Evolutionary conservation across 2,329 filamentous ascomycete genomes (phyloP).

Genomic region (Atkinsonella hypoxylon): DNA sequence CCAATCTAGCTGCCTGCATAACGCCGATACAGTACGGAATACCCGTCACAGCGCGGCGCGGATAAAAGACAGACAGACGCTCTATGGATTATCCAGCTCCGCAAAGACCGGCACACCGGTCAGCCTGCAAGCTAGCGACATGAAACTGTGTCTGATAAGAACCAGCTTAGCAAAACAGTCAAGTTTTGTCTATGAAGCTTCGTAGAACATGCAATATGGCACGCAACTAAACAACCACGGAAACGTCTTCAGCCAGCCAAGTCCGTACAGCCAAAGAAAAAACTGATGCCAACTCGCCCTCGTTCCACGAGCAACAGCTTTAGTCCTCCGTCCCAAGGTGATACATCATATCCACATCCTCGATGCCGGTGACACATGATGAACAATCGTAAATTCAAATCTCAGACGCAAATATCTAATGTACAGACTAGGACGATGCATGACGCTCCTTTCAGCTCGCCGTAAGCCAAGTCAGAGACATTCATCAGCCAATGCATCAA

Average conservation of each 20-base stretch:
- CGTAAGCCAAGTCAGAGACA: not conserved
- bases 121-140: too few species aligned
- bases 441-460: slow-evolving; percentile 2
- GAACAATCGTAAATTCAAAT: not conserved
- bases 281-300: not conserved
- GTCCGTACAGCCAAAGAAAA: not conserved
- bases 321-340: not conserved
- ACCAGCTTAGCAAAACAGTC: too few species aligned
- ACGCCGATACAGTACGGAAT: too few species aligned
- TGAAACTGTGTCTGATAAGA: too few species aligned
- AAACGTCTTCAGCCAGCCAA: not conserved
- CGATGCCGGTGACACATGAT: not conserved
- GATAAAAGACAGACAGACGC: too few species aligned
- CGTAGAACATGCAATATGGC: too few species aligned
- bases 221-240: too few species aligned
- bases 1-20: too few species aligned
- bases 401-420: not conserved
- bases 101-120: too few species aligned
- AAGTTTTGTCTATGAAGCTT: too few species aligned
- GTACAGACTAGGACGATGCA: not conserved
- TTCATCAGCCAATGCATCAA: not conserved
- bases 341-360: not conserved
- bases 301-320: not conserved
- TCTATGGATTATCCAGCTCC: too few species aligned
- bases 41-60: too few species aligned